Evolutionary conservation across 169 alveolate species (phyloP), one percentile per base, ranked within the genome.

Genomic region (Blepharisma undulans): DNA sequence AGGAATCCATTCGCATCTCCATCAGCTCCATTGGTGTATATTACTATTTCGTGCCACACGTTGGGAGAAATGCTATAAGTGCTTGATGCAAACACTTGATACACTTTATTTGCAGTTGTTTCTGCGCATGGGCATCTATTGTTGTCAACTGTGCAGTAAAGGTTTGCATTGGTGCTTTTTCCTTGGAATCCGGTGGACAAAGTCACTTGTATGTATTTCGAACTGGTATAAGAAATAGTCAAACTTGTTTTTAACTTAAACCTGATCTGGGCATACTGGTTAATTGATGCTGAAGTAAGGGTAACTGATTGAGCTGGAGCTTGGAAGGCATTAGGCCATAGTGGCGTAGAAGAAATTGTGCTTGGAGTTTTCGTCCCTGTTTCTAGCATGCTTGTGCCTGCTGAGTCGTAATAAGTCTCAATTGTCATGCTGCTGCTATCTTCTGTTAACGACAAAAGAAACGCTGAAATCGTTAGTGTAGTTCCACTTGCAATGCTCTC

Each of bases 131-230:
- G 91, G 5, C 2, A 1, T 86, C 29, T 6, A 14, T 33, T 72
- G 21, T 27, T 66, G 66, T 86, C 91, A 30, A 86, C 72, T 16
- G 91, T 86, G n/a, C 91, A 86, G 29, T 8, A 86, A 71, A 86
- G 29, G 7, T 66, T 36, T 6, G 84, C 48, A 5, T 72, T 72
- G 25, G 72, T 12, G 61, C 36, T 18, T 32, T 86, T 71, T 1
- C 76, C 25, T 27, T n/a, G 59, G 61, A 86, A 86, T 19, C 84
- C 84, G 7, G 91, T 86, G 12, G 60, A 21, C 29, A 86, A 29
- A 29, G 81, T 72, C 12, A 86, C 84, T 66, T 25, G 33, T 10
- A 86, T 3, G 29, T 71, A 86, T 27, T 22, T 27, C 12, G 60
- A 22, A 25, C 19, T 33, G 5, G 33, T 6, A 85, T 30, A n/a